Evolutionary conservation across 108 stramenopile genomes (phyloP), one percentile per base, ranked within the genome.

Genomic region (Nitzschia sp.): DNA sequence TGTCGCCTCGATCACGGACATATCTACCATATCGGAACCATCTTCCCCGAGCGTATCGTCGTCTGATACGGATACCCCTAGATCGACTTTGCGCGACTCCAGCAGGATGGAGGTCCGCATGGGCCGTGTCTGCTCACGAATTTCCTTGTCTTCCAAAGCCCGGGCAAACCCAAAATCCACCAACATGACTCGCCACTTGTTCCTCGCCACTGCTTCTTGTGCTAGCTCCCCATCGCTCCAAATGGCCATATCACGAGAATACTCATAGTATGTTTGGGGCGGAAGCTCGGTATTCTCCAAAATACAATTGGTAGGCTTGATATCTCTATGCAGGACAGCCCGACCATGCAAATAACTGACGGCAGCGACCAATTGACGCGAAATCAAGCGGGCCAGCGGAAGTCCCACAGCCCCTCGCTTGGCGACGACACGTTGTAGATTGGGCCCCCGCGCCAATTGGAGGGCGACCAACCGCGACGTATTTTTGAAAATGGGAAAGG

Each of bases 101-200:
- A 71, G 66, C 17, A 82, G 53, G 51, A 83, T 75, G 26, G 76
- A 73, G 43, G 75, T 80, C 50, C 76, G 41, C 70, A 81, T 65
- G 46, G 74, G 75, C 26, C 60, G 64, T 14, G 63, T 50, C 58
- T 71, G 50, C 50, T 59, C 29, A 21, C 61, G 56, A 48, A 77
- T 63, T 79, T 75, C 85, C 54, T 73, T 71, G 8, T 58, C 57
- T 42, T 63, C 66, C 51, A 94, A 57, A 15, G 93, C 90, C 26
- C 88, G 76, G 0, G 93, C 88, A 78, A 94, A 94, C 9, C 93
- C 93, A 70, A 94, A 94, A 57, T 94, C 93, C 6, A 94, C 76
- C 42, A 94, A 53, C 71, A 86, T 88, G 17, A 90, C 55, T 39
- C 78, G 82, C 80, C 87, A 91, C 57, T 75, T 81, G 42, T 69